Percentiles rank a stretch among this genome's conserved stretches.
Conservation (phyloP, 129 eudicot species). For the Chrysanthemum lavandulifolium region DNA sequence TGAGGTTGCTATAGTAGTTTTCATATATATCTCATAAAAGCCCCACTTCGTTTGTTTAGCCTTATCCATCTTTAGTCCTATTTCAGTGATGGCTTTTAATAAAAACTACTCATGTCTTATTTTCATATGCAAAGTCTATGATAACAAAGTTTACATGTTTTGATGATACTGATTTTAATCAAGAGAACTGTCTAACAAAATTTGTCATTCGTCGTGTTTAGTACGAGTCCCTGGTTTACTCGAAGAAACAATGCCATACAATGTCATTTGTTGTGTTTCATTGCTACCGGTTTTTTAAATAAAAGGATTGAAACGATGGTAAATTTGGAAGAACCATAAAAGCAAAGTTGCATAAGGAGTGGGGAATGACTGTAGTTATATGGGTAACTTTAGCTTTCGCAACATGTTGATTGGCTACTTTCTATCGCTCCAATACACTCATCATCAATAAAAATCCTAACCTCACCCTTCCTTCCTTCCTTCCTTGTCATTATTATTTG, state of each 20-base stretch:
- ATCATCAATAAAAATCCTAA: slow-evolving; percentile 2
- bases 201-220: not conserved
- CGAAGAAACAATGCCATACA: not conserved
- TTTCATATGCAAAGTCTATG: too few species aligned
- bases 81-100: too few species aligned
- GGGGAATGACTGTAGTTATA: slow-evolving; percentile 27
- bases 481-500: slow-evolving; percentile 19
- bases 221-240: not conserved
- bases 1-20: too few species aligned
- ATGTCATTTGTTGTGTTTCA: too few species aligned
- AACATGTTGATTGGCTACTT: slow-evolving; percentile 41
- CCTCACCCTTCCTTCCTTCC: slow-evolving; percentile 12
- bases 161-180: too few species aligned
- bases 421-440: slow-evolving; percentile 27
- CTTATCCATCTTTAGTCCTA: too few species aligned
- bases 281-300: too few species aligned
- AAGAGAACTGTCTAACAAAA: not conserved
- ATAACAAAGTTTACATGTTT: too few species aligned
- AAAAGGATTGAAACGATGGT: slow-evolving; percentile 15
- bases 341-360: slow-evolving; percentile 29
- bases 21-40: too few species aligned
- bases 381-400: slow-evolving; percentile 25
- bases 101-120: too few species aligned
- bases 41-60: too few species aligned
- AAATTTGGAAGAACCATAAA: slow-evolving; percentile 24